Conservation (phyloP, 2,329 filamentous ascomycete species). For the Dothideomycetidae sp. region DNA sequence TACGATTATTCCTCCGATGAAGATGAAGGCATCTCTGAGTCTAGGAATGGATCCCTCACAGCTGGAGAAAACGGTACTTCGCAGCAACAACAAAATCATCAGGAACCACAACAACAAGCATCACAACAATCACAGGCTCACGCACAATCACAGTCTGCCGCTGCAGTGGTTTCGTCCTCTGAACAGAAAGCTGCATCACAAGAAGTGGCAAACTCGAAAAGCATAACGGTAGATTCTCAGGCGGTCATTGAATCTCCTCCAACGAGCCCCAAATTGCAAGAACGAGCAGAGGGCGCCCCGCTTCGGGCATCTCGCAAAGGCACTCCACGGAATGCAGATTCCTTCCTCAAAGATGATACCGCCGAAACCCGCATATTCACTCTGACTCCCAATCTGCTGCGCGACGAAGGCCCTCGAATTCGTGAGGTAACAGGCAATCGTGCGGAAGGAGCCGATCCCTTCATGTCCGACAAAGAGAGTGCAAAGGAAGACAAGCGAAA, state of each 20-base stretch:
- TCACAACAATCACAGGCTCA: constrained; percentile 1
- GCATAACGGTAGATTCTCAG: not conserved
- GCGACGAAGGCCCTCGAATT: constrained; percentile 50
- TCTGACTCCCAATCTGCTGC: constrained; percentile 78
- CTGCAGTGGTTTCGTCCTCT: not conserved
- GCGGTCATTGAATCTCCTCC: constrained; percentile 7
- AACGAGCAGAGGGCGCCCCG: constrained; percentile 23
- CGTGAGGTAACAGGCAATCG: constrained; percentile 19
- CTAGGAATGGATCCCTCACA: constrained; percentile 7
- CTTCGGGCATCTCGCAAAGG: constrained; percentile 59
- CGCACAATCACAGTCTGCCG: not conserved
- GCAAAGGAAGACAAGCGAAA: constrained; percentile 61
- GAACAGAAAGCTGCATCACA: not conserved
- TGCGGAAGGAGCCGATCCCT: constrained; percentile 41
- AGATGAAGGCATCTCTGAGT: constrained; percentile 17
- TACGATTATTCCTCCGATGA: constrained; percentile 67
- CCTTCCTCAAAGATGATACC: constrained; percentile 92
- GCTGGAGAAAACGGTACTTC: constrained; percentile 12
- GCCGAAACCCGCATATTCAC: constrained; percentile 96
- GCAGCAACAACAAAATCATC: constrained; percentile 10
- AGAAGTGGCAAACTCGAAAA: not conserved
- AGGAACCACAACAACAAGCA: constrained; percentile 7
- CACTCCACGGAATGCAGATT: constrained; percentile 80
- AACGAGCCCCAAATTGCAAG: constrained; percentile 21
- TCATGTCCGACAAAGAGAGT: constrained; percentile 43